Evolutionary conservation across 805 yeast genomes (phyloP).

Genomic region (Wickerhamiella hasegawae): DNA sequence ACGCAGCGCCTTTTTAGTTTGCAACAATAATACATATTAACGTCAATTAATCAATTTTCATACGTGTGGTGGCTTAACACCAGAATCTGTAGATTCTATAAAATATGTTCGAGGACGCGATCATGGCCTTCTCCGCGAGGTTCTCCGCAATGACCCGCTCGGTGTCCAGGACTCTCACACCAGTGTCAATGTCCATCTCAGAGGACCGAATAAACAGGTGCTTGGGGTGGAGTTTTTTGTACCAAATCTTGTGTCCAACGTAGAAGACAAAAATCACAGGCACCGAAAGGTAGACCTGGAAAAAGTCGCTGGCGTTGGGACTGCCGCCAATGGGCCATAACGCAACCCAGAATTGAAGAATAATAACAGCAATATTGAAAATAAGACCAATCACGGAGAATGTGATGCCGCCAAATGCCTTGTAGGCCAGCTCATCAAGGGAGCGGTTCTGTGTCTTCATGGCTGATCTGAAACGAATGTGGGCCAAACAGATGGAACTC

Average conservation of each 20-base stretch:
- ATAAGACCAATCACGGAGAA: constrained; percentile 43
- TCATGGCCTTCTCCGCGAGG: constrained; percentile 33
- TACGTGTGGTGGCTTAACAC: too few relatives aligned
- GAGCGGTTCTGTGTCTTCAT: constrained; percentile 40
- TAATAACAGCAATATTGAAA: constrained; percentile 35
- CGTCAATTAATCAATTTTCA: too few relatives aligned
- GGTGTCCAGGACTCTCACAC: constrained; percentile 41
- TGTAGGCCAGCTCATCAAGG: constrained; percentile 40
- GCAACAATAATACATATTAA: too few relatives aligned
- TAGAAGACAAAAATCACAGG: constrained; percentile 30
- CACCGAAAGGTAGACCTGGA: constrained; percentile 37
- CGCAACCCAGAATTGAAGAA: constrained; percentile 56
- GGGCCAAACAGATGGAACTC: constrained; percentile 10
- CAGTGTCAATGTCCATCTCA: constrained; percentile 46
- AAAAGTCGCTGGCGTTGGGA: constrained; percentile 29
- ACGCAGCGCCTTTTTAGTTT: too few relatives aligned
- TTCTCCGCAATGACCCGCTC: constrained; percentile 37
- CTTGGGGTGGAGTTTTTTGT: constrained; percentile 20
- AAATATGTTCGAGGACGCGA: constrained; percentile 29
- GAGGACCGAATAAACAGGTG: constrained; percentile 29
- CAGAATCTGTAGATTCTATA: constrained; percentile 41
- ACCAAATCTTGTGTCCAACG: constrained; percentile 35
- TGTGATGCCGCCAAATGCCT: constrained; percentile 39
- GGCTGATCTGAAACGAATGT: constrained; percentile 30
- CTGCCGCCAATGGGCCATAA: constrained; percentile 33